Conservation (phyloP, 2,329 filamentous ascomycete genomes). For the Calonectria pseudoreteaudii region DNA sequence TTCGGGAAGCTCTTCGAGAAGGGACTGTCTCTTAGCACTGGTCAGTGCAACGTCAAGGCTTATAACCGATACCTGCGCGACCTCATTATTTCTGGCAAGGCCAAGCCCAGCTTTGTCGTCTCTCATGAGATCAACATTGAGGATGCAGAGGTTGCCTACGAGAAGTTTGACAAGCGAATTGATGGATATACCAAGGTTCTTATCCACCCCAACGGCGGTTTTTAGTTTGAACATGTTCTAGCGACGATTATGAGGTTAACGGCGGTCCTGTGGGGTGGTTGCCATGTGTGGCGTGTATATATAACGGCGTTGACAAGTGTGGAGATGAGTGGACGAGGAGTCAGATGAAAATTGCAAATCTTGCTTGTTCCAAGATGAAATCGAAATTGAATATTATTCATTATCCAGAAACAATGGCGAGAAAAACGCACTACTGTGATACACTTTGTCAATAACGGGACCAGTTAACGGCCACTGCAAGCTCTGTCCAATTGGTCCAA, state of each 20-base stretch:
- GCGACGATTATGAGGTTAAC: neutral
- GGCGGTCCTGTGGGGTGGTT: neutral
- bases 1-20: slow-evolving; percentile 79
- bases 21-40: slow-evolving; percentile 70
- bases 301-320: slow-evolving; percentile 18
- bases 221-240: slow-evolving; percentile 21
- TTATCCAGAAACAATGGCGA: neutral
- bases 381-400: slow-evolving; percentile 43
- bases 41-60: slow-evolving; percentile 76
- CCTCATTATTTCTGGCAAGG: slow-evolving; percentile 72
- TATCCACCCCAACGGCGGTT: slow-evolving; percentile 71
- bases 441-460: neutral
- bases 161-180: slow-evolving; percentile 74
- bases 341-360: neutral
- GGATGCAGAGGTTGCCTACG: slow-evolving; percentile 69
- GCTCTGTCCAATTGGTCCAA: neutral
- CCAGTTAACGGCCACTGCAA: too few relatives aligned
- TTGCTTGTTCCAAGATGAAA: slow-evolving; percentile 1
- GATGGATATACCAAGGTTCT: slow-evolving; percentile 77
- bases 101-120: slow-evolving; percentile 75
- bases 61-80: slow-evolving; percentile 76
- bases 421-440: neutral
- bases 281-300: slow-evolving; percentile 5
- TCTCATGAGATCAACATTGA: slow-evolving; percentile 74
- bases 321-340: neutral